Evolutionary conservation across 1,284 basidiomycete genomes (phyloP).

Genomic region (Mycena citricolor): DNA sequence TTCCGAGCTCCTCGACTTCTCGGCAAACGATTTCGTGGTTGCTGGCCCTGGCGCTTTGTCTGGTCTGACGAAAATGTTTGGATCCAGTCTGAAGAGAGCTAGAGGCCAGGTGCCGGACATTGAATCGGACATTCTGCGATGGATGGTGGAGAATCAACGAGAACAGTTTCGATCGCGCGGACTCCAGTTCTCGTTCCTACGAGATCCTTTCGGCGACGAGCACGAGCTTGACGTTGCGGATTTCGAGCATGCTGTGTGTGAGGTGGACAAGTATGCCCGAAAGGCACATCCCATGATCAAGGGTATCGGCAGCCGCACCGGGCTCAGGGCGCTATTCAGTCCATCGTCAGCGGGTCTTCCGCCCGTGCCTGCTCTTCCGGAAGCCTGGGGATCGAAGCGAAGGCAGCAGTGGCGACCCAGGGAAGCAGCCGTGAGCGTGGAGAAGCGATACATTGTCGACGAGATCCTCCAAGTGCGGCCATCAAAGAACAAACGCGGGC

Average conservation of each 20-base stretch:
- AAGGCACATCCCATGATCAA: constrained; percentile 38
- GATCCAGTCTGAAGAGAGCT: constrained; percentile 34
- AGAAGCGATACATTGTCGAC: constrained; percentile 8
- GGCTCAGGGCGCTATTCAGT: constrained; percentile 29
- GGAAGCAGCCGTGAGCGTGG: not conserved
- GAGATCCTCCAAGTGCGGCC: constrained; percentile 4
- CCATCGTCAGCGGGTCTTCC: constrained; percentile 27
- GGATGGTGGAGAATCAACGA: constrained; percentile 52
- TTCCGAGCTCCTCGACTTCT: constrained; percentile 53
- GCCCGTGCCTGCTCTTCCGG: constrained; percentile 40
- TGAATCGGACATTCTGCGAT: constrained; percentile 55
- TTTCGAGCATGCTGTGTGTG: constrained; percentile 67
- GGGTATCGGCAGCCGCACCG: constrained; percentile 27
- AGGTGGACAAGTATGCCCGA: constrained; percentile 67
- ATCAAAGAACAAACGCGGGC: too few species aligned
- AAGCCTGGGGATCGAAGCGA: constrained; percentile 45
- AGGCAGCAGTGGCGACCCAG: not conserved
- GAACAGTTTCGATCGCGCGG: constrained; percentile 54
- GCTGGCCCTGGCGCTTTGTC: constrained; percentile 56
- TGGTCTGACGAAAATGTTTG: constrained; percentile 56
- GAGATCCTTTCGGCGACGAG: constrained; percentile 33
- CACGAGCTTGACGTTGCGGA: constrained; percentile 55
- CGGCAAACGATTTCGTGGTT: constrained; percentile 59
- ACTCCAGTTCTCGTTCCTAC: constrained; percentile 45
- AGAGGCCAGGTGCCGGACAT: constrained; percentile 32